Percentiles rank a stretch among this genome's conserved stretches.
Evolutionary conservation across 345 rosid species (phyloP).

Genomic region (Dipteronia sinensis): DNA sequence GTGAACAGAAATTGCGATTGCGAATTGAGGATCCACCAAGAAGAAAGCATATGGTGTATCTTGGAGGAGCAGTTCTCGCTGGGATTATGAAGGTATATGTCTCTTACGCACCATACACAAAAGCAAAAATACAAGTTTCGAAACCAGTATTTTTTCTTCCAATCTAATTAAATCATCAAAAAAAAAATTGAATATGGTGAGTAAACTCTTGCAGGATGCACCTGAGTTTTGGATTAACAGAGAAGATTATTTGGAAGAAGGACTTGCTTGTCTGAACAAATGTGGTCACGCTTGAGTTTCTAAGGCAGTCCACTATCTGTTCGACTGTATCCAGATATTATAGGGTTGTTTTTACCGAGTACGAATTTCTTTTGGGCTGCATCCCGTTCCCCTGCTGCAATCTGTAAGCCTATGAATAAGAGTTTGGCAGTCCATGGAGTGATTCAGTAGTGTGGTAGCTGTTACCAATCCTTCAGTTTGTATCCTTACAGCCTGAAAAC

Average conservation of each 20-base stretch:
- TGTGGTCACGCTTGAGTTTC: slow-evolving; percentile 55
- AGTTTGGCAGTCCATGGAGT: background rate
- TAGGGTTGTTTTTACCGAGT: background rate
- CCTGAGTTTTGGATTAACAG: slow-evolving; percentile 97
- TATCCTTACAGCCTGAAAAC: background rate
- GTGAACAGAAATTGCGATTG: slow-evolving; percentile 71
- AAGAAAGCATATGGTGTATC: slow-evolving; percentile 98
- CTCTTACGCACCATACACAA: background rate
- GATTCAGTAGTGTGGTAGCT: background rate
- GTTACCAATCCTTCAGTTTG: background rate
- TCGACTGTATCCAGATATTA: background rate
- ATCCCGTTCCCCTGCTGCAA: background rate
- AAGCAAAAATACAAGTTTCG: background rate
- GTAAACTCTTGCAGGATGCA: slow-evolving; percentile 62
- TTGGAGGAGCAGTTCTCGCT: slow-evolving; percentile 98
- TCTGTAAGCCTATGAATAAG: background rate
- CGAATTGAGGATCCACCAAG: slow-evolving; percentile 96
- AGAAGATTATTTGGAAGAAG: slow-evolving; percentile 93
- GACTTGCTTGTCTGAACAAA: slow-evolving; percentile 73
- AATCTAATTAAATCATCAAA: slow-evolving; percentile 5
- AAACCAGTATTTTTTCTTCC: background rate
- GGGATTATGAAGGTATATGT: slow-evolving; percentile 90
- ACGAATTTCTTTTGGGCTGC: background rate
- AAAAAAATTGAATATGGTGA: background rate
- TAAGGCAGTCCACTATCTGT: background rate